phyloP scores from a whole-genome alignment of 768 basidiomycete genomes.

The Leccinum subgranulosum region DNA sequence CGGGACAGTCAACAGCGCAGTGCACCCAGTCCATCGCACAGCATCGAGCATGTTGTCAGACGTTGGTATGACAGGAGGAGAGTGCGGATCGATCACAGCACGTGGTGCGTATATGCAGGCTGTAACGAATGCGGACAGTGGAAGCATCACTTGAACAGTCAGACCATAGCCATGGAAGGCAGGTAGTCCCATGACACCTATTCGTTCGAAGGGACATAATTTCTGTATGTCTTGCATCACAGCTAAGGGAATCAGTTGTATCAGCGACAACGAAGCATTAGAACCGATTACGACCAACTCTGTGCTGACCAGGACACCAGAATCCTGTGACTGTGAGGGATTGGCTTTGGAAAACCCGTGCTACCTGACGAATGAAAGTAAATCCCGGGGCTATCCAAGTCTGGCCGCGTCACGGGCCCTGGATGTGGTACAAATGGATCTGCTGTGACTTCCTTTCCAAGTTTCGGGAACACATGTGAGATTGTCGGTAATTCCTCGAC shows the following conservation, averaged over 20 bases:
- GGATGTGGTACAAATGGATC: conserved; percentile 13
- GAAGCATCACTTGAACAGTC: conserved; percentile 24
- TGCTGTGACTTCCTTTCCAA: conserved; percentile 28
- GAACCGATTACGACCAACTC: conserved; percentile 22
- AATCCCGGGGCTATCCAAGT: neutral
- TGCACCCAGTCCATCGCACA: conserved; percentile 7
- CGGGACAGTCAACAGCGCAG: conserved; percentile 15
- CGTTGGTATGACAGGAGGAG: conserved; percentile 19
- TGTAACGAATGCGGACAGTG: conserved; percentile 25
- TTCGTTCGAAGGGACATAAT: conserved; percentile 9
- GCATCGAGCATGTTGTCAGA: conserved; percentile 19
- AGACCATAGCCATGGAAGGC: conserved; percentile 39
- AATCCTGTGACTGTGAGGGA: conserved; percentile 30
- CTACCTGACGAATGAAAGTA: conserved; percentile 32
- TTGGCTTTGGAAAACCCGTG: conserved; percentile 44
- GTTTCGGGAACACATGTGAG: conserved; percentile 33
- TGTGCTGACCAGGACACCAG: conserved; percentile 29
- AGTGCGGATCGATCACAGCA: neutral
- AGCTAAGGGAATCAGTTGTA: neutral
- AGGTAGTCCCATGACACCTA: conserved; percentile 34
- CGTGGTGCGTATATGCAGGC: conserved; percentile 34
- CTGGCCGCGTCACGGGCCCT: neutral
- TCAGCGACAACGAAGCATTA: neutral
- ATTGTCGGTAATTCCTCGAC: conserved; percentile 19
- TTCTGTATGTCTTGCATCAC: neutral